Percentiles rank a stretch among this genome's conserved stretches.
phyloP scores from a whole-genome alignment of 2,329 filamentous ascomycete species.

The Arthrobotrys conoides region DNA sequence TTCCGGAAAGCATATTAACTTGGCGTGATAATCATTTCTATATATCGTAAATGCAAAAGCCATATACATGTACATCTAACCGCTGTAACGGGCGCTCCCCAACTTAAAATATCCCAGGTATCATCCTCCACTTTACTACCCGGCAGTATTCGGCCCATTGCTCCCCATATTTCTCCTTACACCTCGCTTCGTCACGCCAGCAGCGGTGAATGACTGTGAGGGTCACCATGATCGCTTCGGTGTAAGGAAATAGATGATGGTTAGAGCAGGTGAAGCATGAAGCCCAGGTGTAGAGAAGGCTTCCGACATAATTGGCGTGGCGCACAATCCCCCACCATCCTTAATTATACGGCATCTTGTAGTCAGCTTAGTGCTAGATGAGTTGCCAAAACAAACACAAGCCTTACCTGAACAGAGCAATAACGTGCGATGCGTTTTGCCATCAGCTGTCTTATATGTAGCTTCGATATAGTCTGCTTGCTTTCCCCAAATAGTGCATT shows the following conservation, averaged over 20 bases:
- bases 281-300: constrained; percentile 67
- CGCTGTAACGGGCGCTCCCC: too few species aligned
- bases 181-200: constrained; percentile 69
- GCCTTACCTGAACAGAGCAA: constrained; percentile 57
- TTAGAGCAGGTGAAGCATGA: constrained; percentile 67
- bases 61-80: too few species aligned
- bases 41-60: too few species aligned
- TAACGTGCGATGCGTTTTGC: constrained; percentile 67
- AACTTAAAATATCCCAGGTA: constrained; percentile 67
- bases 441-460: constrained; percentile 68
- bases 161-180: constrained; percentile 68
- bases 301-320: constrained; percentile 68
- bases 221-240: constrained; percentile 69
- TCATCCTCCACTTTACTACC: constrained; percentile 68
- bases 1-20: too few species aligned
- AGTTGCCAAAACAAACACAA: too few species aligned
- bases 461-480: constrained; percentile 67
- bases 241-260: constrained; percentile 67
- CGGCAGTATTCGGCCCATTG: constrained; percentile 66
- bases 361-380: too few species aligned
- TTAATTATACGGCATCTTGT: constrained; percentile 28
- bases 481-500: constrained; percentile 69
- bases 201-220: constrained; percentile 69
- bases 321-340: constrained; percentile 67
- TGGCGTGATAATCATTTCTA: too few species aligned